Evolutionary conservation across 768 basidiomycete genomes (phyloP).

Genomic region (Mycena rosella): DNA sequence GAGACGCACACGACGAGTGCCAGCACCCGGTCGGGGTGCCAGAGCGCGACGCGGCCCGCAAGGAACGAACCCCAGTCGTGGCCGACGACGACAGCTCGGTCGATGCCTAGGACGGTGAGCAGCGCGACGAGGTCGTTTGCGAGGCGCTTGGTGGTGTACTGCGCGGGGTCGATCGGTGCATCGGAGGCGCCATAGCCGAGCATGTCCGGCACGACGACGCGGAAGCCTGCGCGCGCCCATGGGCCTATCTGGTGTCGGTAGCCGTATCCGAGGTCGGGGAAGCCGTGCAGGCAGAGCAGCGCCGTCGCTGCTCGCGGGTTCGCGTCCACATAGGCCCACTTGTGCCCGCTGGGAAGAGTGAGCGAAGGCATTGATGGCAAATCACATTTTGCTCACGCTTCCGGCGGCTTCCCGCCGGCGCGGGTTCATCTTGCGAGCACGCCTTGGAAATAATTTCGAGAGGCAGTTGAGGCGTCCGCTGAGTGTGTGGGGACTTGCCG

Average conservation of each 20-base stretch:
- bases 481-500: no score
- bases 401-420: no score
- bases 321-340: constrained; percentile 34
- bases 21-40: constrained; percentile 73
- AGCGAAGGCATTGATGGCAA: constrained; percentile 17
- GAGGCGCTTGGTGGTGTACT: constrained; percentile 72
- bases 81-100: constrained; percentile 75
- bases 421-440: no score
- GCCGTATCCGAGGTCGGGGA: constrained; percentile 81
- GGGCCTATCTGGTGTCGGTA: constrained; percentile 82
- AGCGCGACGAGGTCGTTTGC: constrained; percentile 75
- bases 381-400: no score
- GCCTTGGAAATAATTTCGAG: no score
- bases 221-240: constrained; percentile 72
- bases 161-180: constrained; percentile 65
- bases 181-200: constrained; percentile 71
- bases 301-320: constrained; percentile 58
- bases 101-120: constrained; percentile 66
- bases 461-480: no score
- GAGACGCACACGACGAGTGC: constrained; percentile 71
- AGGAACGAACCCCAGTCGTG: constrained; percentile 86
- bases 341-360: constrained; percentile 28
- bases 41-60: constrained; percentile 76
- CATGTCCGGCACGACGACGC: constrained; percentile 74
- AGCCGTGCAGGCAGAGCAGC: constrained; percentile 83